Conservation (phyloP, 768 basidiomycete species). For the Sporobolomyces roseus region DNA sequence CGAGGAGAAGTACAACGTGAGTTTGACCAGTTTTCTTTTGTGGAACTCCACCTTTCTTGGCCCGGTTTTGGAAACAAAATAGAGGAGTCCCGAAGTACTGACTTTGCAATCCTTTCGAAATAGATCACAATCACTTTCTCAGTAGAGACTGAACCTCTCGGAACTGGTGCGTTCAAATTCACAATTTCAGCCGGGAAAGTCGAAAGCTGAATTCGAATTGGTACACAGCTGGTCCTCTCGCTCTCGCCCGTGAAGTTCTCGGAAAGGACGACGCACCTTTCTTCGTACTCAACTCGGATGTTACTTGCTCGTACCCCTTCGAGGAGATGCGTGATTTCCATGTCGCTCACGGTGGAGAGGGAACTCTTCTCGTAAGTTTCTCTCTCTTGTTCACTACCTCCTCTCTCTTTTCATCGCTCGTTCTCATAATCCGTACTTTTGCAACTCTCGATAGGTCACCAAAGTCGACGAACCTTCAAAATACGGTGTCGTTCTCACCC, state of each 20-base stretch:
- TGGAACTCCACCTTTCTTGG: not conserved
- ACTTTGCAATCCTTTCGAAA: not conserved
- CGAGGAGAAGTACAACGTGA: conserved; percentile 51
- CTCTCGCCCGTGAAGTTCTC: conserved; percentile 53
- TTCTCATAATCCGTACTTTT: not conserved
- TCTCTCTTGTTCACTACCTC: not conserved
- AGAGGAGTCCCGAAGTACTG: too few species aligned
- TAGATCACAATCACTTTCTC: conserved; percentile 54
- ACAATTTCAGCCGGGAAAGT: too few species aligned
- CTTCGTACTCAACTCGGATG: conserved; percentile 56
- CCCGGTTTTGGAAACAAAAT: too few species aligned
- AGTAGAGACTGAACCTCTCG: conserved; percentile 54
- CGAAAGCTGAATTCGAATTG: too few species aligned
- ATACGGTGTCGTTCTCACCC: conserved; percentile 54
- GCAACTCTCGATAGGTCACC: conserved; percentile 50
- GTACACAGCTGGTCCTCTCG: conserved; percentile 55
- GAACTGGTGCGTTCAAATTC: conserved; percentile 50
- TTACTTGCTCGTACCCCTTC: conserved; percentile 55
- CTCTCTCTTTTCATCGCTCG: not conserved
- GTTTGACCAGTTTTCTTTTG: not conserved
- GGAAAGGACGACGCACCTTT: conserved; percentile 55
- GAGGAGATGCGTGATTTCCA: conserved; percentile 55
- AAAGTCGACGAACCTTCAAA: conserved; percentile 55
- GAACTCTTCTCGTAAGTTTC: conserved; percentile 52
- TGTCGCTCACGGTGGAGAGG: conserved; percentile 52